Evolutionary conservation across 2,329 filamentous ascomycete genomes (phyloP).

Genomic region (Trichophyton rubrum): DNA sequence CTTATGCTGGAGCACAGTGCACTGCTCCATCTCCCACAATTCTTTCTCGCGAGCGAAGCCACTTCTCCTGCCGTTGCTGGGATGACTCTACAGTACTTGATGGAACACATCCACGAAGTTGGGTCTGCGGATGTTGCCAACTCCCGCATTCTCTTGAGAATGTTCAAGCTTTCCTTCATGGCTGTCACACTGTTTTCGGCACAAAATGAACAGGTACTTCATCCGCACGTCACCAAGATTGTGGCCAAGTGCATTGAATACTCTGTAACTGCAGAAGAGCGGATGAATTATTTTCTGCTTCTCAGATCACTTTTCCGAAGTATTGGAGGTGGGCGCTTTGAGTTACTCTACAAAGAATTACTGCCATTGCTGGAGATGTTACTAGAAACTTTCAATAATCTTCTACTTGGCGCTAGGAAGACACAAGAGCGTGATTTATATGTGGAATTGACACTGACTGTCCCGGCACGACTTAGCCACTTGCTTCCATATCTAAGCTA

Average conservation of each 20-base stretch:
- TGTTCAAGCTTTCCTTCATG: conserved; percentile 99
- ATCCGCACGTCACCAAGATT: conserved; percentile 94
- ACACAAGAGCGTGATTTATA: conserved; percentile 87
- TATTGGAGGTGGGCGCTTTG: conserved; percentile 93
- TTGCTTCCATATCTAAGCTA: conserved; percentile 90
- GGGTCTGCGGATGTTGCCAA: conserved; percentile 84
- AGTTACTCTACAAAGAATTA: conserved; percentile 97
- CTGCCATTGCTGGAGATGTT: conserved; percentile 93
- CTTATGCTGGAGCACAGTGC: conserved; percentile 97
- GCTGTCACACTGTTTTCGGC: conserved; percentile 89
- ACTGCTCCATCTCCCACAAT: conserved; percentile 89
- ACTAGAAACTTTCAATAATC: conserved; percentile 88
- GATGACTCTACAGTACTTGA: conserved; percentile 93
- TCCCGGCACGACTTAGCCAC: conserved; percentile 87
- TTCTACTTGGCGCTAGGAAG: conserved; percentile 80
- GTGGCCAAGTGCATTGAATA: conserved; percentile 95
- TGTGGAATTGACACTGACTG: conserved; percentile 90
- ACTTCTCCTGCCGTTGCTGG: conserved; percentile 96
- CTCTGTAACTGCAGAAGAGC: conserved; percentile 88
- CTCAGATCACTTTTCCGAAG: conserved; percentile 86
- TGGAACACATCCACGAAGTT: conserved; percentile 92
- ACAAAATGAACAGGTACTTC: conserved; percentile 88
- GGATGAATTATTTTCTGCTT: conserved; percentile 96
- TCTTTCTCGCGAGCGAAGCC: conserved; percentile 95
- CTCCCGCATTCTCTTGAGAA: conserved; percentile 77